phyloP scores from a whole-genome alignment of 208 protist species.

The Trypanosoma cruzi region DNA sequence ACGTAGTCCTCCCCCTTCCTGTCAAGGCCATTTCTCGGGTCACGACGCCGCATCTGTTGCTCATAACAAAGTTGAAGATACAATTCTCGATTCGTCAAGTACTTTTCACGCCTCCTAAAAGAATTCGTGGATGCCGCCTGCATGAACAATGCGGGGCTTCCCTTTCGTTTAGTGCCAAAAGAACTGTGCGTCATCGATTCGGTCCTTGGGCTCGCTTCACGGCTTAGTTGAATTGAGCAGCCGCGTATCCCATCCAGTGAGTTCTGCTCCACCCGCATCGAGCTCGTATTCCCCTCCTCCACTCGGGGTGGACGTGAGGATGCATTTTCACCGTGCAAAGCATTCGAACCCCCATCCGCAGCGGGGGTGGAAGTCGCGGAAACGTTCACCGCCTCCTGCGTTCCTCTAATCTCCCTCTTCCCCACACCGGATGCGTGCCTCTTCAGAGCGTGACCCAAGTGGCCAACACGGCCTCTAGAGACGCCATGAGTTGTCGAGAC shows the following conservation, averaged over 20 bases:
- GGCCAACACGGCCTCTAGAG: background rate
- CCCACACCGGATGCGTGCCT: background rate
- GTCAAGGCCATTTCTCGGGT: conserved; percentile 42
- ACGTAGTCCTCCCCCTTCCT: conserved; percentile 47
- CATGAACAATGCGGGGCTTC: background rate
- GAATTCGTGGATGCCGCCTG: conserved; percentile 23
- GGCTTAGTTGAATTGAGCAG: background rate
- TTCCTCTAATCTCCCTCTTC: background rate
- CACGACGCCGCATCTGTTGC: conserved; percentile 47
- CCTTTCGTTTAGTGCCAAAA: background rate
- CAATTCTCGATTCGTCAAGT: conserved; percentile 49
- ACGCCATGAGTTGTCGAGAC: background rate
- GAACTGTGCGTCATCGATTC: background rate
- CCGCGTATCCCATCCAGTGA: background rate
- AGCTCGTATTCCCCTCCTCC: background rate
- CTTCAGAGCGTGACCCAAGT: background rate
- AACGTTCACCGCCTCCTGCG: background rate
- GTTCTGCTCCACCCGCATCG: background rate
- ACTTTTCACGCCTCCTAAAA: conserved; percentile 49
- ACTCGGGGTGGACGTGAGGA: too few species aligned
- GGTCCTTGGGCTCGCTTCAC: background rate
- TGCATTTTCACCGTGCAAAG: background rate
- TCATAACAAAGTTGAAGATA: conserved; percentile 46
- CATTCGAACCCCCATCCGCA: background rate
- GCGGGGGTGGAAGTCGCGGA: too few species aligned